These are phyloP conservation scores for Rutstroemia sydowiana DNA, from an alignment of 2,329 filamentous ascomycete genomes.

Conservation along the genomic window DNA sequence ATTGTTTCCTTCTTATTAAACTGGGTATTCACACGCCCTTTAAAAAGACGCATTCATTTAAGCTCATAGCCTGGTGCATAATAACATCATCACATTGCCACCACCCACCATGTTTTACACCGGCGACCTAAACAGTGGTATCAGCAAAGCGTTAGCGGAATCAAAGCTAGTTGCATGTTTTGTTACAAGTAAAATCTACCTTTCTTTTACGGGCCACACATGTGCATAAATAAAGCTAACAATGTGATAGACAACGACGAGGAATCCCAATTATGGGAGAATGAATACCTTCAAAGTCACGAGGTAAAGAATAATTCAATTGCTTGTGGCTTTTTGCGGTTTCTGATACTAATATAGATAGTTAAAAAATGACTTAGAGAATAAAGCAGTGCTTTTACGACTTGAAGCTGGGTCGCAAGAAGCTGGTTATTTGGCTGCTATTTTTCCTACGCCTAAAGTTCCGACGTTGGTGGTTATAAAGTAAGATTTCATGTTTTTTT, in stretches of 20 bases:
- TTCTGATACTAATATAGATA: slow-evolving; percentile 26
- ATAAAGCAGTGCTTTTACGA: slow-evolving; percentile 61
- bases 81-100: background rate
- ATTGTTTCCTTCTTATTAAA: background rate
- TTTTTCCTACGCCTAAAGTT: slow-evolving; percentile 72
- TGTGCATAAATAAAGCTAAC: slow-evolving; percentile 7
- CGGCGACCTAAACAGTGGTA: slow-evolving; percentile 74
- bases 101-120: slow-evolving; percentile 64
- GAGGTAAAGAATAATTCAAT: slow-evolving; percentile 36
- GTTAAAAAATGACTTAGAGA: slow-evolving; percentile 49
- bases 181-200: slow-evolving; percentile 54
- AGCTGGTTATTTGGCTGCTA: slow-evolving; percentile 71
- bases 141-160: slow-evolving; percentile 65
- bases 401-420: slow-evolving; percentile 69
- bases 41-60: no score
- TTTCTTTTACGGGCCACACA: slow-evolving; percentile 1
- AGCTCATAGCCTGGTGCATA: no score
- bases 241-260: slow-evolving; percentile 54
- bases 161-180: slow-evolving; percentile 79
- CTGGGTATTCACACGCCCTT: background rate
- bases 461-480: slow-evolving; percentile 76
- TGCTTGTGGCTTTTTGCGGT: no score
- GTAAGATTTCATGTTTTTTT: slow-evolving; percentile 34
- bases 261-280: slow-evolving; percentile 67
- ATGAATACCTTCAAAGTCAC: slow-evolving; percentile 54